These are phyloP conservation scores for Daedalea quercina DNA, from an alignment of 768 basidiomycete genomes.

Conservation along the genomic window DNA sequence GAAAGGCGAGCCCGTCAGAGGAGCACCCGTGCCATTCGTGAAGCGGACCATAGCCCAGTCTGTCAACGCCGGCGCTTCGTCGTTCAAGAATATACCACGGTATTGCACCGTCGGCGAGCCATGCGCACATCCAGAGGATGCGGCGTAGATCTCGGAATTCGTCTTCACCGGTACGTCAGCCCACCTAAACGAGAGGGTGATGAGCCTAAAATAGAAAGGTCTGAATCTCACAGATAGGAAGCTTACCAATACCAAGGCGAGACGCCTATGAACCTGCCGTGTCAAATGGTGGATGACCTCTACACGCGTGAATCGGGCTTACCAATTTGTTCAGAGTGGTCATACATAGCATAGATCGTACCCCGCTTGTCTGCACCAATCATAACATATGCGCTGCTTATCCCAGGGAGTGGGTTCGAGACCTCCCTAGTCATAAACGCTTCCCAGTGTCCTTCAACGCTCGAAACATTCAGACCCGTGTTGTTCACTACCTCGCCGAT, in stretches of 20 bases:
- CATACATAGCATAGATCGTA: constrained; percentile 60
- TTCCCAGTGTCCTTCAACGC: constrained; percentile 63
- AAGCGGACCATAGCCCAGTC: constrained; percentile 69
- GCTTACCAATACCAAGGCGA: constrained; percentile 65
- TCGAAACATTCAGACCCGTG: constrained; percentile 48
- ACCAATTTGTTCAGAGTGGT: constrained; percentile 66
- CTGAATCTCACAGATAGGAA: background rate
- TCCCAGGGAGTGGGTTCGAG: constrained; percentile 48
- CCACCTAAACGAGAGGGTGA: constrained; percentile 40
- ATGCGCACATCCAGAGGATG: constrained; percentile 36
- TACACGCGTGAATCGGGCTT: constrained; percentile 10
- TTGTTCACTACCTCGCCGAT: constrained; percentile 45
- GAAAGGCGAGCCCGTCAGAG: constrained; percentile 48
- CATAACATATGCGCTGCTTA: constrained; percentile 58
- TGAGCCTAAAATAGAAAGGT: background rate
- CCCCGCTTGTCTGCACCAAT: constrained; percentile 66
- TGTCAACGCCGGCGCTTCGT: constrained; percentile 66
- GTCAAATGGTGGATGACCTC: background rate
- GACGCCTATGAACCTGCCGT: constrained; percentile 34
- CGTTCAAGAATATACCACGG: constrained; percentile 69
- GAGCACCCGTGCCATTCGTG: constrained; percentile 52
- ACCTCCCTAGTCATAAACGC: constrained; percentile 47
- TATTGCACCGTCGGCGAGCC: constrained; percentile 64
- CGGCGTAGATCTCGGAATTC: constrained; percentile 42
- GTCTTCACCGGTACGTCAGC: constrained; percentile 64